Evolutionary conservation across 169 alveolate genomes (phyloP), one percentile per base, ranked within the genome.

Genomic region (Babesia sp.): DNA sequence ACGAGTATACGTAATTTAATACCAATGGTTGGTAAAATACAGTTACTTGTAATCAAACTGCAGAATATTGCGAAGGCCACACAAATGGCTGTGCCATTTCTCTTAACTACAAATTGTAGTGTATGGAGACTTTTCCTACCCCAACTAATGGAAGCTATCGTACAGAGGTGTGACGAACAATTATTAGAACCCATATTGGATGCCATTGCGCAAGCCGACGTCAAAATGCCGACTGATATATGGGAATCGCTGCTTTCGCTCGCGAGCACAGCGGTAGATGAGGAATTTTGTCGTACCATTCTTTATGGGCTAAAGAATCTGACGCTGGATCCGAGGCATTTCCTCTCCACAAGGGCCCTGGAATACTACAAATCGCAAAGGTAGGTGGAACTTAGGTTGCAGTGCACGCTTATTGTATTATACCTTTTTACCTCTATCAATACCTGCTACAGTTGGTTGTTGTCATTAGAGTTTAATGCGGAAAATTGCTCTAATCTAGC

Each of bases 101-200:
- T 78, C 0, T 37, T 1, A 16, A 11, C 28, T 4, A 53, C 86
- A 0, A 78, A 78, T 48, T 78, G 76, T 46, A 78, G 82, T 31
- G 86, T 69, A n/a, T 78, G 86, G 86, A 50, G 86, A n/a, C 60
- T 78, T 44, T 78, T 78, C 50, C 41, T 78, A 5, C 81, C 72
- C 11, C 86, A 55, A 34, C 46, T 78, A 34, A 29, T 71, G 76
- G 63, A 55, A 0, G 67, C 57, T 5, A 20, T 78, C 33, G 59
- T 68, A 14, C 54, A 68, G 28, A 12, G 46, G 59, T 37, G 75
- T 33, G 82, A 69, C 36, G 29, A 57, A n/a, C 26, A 4, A 7
- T 45, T 68, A 57, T 31, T 54, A 31, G 22, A 16, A 18, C 76
- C 64, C 11, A 28, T 78, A 0, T 24, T 70, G 31, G 72, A 55